Evolutionary conservation across 2,329 filamentous ascomycete genomes (phyloP), one percentile per base, ranked within the genome.

Genomic region (Apiospora aurea): DNA sequence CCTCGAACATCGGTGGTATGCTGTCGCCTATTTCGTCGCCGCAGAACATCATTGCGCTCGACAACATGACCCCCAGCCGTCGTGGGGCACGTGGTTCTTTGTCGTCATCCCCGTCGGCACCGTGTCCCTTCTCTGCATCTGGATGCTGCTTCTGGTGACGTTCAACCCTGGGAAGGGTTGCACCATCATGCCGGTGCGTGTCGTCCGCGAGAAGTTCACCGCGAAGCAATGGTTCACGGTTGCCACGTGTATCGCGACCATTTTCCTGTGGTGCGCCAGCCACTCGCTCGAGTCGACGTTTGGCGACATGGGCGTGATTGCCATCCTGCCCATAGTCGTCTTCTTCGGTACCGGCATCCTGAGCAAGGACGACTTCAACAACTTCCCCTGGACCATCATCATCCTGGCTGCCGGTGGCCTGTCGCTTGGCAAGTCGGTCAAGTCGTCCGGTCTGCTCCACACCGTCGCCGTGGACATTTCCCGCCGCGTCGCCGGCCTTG

Each of bases 351-450:
- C 95, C 1, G 96, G 96, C 14, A 96, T 98, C 76, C 87, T 99
- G 44, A 98, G 95, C 68, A 99, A 98, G 83, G 96, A 98, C 83
- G 96, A 99, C 83, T 99, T 99, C 81, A 99, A 99, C 86, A 99
- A 99, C 82, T 99, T 99, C 82, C 92, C 98, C 51, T 99, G 96
- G 96, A 99, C 97, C 26, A 99, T 99, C 82, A 98, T 99, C 83
- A 98, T 99, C 78, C 91, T 99, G 26, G 96, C 96, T 0, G 96
- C 96, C 0, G 96, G 96, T 67, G 96, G 96, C 10, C 85, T 99
- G 46, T 95, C 95, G 1, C 90, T 99, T 0, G 96, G 96, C 71
- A 98, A 97, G 81, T 94, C 96, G 0, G 96, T 99, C 72, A 96
- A 95, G 75, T 96, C 94, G 0, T 98, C 96, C 0, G 96, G 96